These are phyloP conservation scores for Mortierella sp. DNA, from an alignment of 371 early-diverging fungal genomes.

Conservation along the genomic window DNA sequence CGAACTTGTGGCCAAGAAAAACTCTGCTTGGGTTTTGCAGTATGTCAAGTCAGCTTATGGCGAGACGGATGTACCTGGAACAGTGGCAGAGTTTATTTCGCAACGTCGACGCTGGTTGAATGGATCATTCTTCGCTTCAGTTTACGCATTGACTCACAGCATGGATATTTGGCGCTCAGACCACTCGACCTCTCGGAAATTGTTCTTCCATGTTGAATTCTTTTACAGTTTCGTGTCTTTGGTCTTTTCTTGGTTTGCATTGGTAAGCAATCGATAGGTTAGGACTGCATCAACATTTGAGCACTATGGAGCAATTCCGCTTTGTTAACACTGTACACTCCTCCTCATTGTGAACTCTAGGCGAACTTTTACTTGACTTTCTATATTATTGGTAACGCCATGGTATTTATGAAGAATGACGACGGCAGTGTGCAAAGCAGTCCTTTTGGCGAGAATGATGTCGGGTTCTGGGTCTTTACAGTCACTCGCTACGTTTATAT, in stretches of 20 bases:
- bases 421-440: conserved; percentile 33
- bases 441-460: conserved; percentile 64
- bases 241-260: conserved; percentile 82
- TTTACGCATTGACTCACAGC: conserved; percentile 79
- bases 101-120: conserved; percentile 83
- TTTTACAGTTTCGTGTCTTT: conserved; percentile 72
- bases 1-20: conserved; percentile 85
- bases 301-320: too few species aligned
- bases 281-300: background rate
- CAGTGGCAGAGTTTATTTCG: conserved; percentile 75
- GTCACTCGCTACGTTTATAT: conserved; percentile 74
- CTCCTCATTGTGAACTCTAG: conserved; percentile 47
- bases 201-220: conserved; percentile 72
- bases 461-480: conserved; percentile 41
- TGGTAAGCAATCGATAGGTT: conserved; percentile 60
- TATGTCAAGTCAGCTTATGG: conserved; percentile 77
- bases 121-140: conserved; percentile 79
- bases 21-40: conserved; percentile 78
- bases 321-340: too few species aligned
- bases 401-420: conserved; percentile 34
- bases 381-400: conserved; percentile 72
- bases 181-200: conserved; percentile 72
- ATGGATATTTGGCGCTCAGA: conserved; percentile 70
- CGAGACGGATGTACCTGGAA: conserved; percentile 78
- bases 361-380: conserved; percentile 85